Conservation (phyloP, 176 grass and related monocot genomes). For the Hsuehochloa calcarea region DNA sequence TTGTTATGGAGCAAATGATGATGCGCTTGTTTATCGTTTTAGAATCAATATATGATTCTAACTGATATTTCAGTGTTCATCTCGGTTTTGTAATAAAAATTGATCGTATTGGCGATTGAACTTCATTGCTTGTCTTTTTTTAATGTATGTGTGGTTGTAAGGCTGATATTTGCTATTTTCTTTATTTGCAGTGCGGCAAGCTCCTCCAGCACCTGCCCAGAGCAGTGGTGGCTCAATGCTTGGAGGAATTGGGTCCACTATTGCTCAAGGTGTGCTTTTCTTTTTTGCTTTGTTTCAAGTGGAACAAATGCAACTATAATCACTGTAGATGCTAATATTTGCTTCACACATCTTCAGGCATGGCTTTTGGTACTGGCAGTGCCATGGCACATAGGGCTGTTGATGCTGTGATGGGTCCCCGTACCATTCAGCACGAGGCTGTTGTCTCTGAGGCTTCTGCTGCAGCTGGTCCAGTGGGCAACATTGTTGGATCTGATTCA, state of each 20-base stretch:
- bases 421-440: conserved; percentile 72
- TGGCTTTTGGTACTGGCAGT: conserved; percentile 88
- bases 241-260: conserved; percentile 77
- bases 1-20: neutral
- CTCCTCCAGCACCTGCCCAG: conserved; percentile 62
- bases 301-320: neutral
- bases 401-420: conserved; percentile 77
- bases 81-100: neutral
- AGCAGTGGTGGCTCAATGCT: conserved; percentile 61
- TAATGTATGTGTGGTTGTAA: neutral
- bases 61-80: neutral
- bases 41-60: neutral
- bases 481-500: conserved; percentile 38
- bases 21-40: neutral
- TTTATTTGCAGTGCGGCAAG: conserved; percentile 47
- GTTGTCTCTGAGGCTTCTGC: conserved; percentile 51
- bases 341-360: conserved; percentile 33
- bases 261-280: conserved; percentile 66
- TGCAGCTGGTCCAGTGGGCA: conserved; percentile 36
- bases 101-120: neutral
- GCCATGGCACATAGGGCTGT: conserved; percentile 81
- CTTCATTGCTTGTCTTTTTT: neutral
- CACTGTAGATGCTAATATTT: neutral
- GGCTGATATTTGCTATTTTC: neutral
- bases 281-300: neutral